phyloP scores from a whole-genome alignment of 2,329 filamentous ascomycete species.

The Paramyrothecium roridum region DNA sequence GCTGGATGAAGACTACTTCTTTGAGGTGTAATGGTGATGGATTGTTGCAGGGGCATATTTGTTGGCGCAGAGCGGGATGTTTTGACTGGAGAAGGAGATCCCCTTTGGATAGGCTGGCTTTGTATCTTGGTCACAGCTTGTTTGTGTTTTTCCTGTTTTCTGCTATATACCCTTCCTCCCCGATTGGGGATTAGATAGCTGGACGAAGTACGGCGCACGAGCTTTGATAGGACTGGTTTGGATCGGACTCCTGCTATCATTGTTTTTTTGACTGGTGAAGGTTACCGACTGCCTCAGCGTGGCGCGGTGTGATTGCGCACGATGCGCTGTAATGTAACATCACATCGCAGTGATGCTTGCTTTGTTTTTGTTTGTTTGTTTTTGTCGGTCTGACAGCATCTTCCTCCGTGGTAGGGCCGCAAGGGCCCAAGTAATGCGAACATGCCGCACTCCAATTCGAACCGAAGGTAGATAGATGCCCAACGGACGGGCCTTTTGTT shows the following conservation, averaged over 20 bases:
- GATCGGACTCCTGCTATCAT: background rate
- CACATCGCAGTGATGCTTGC: background rate
- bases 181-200: background rate
- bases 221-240: background rate
- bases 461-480: background rate
- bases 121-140: background rate
- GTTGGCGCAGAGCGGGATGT: background rate
- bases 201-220: background rate
- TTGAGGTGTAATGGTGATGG: conserved; percentile 58
- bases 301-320: too few relatives aligned
- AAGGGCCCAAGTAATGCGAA: background rate
- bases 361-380: background rate
- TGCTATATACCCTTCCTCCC: background rate
- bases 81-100: conserved; percentile 1
- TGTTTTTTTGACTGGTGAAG: too few relatives aligned
- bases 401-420: background rate
- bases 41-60: background rate
- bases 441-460: background rate
- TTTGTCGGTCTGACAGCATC: background rate
- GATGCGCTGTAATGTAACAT: background rate
- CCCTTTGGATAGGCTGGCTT: background rate
- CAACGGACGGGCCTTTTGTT: background rate
- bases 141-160: background rate
- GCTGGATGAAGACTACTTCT: conserved; percentile 90
- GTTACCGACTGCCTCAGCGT: too few relatives aligned